Conservation (phyloP, 2,329 filamentous ascomycete genomes). For the Cladosporium phlei region DNA sequence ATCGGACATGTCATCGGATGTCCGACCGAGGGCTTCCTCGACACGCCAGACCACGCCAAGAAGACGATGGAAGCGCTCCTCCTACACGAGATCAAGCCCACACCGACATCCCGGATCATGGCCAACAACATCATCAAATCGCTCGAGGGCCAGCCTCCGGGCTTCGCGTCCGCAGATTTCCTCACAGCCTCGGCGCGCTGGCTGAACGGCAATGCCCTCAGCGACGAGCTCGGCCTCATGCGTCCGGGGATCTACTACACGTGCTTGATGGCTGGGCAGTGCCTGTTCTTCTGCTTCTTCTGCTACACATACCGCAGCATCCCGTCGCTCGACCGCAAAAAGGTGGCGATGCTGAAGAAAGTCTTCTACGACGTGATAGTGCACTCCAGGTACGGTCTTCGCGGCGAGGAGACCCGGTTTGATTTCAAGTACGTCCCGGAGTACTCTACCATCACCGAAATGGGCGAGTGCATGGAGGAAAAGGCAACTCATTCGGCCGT, state of each 20-base stretch:
- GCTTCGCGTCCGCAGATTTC: slow-evolving; percentile 61
- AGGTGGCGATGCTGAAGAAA: slow-evolving; percentile 49
- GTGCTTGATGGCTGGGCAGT: slow-evolving; percentile 59
- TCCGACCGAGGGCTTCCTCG: slow-evolving; percentile 56
- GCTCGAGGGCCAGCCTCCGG: slow-evolving; percentile 61
- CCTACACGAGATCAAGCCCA: slow-evolving; percentile 62
- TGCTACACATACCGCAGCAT: slow-evolving; percentile 51
- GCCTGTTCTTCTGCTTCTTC: slow-evolving; percentile 57
- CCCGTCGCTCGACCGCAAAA: slow-evolving; percentile 45
- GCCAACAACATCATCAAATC: slow-evolving; percentile 71
- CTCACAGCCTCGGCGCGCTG: slow-evolving; percentile 64
- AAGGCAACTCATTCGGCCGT: slow-evolving; percentile 36
- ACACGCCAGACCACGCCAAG: slow-evolving; percentile 52
- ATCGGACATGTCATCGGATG: slow-evolving; percentile 67
- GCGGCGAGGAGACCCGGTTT: slow-evolving; percentile 57
- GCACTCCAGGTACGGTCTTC: slow-evolving; percentile 61
- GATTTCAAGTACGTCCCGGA: slow-evolving; percentile 67
- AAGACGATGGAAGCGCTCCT: slow-evolving; percentile 64
- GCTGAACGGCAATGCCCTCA: slow-evolving; percentile 63
- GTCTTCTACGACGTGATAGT: slow-evolving; percentile 58
- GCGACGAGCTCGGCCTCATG: slow-evolving; percentile 55
- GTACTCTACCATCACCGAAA: slow-evolving; percentile 46
- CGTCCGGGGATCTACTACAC: slow-evolving; percentile 55
- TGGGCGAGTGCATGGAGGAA: slow-evolving; percentile 40
- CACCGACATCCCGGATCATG: slow-evolving; percentile 57